Percentiles rank a stretch among this genome's conserved stretches.
Conservation (phyloP, 768 basidiomycete species). For the Amylocystis lapponica region DNA sequence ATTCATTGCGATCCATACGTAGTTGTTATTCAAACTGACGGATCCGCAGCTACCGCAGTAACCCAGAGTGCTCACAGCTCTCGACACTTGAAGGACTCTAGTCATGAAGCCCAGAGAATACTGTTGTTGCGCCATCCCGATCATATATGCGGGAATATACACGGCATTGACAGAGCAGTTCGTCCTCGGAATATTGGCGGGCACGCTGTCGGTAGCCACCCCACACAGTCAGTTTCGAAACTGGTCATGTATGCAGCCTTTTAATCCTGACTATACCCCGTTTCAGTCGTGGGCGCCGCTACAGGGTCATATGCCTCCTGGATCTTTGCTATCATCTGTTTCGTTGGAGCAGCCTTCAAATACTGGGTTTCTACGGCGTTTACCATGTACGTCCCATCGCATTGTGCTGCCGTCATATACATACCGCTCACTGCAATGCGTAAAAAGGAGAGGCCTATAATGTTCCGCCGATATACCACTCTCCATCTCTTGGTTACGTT, state of each 20-base stretch:
- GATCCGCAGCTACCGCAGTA: too few species aligned
- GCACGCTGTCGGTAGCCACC: constrained; percentile 69
- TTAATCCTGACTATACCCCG: background rate
- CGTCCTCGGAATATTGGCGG: constrained; percentile 56
- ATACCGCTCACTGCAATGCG: background rate
- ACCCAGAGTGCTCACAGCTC: too few species aligned
- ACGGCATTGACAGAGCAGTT: constrained; percentile 73
- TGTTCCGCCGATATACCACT: constrained; percentile 65
- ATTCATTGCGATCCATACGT: too few species aligned
- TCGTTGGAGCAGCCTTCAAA: constrained; percentile 72
- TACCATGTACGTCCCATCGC: constrained; percentile 45
- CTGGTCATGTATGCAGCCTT: constrained; percentile 1
- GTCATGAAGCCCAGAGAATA: constrained; percentile 77
- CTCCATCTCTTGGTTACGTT: constrained; percentile 51
- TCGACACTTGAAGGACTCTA: too few species aligned
- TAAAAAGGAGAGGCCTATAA: constrained; percentile 56
- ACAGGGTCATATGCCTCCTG: constrained; percentile 72
- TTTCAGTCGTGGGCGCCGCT: constrained; percentile 76
- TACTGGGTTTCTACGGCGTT: constrained; percentile 84
- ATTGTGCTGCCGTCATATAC: background rate
- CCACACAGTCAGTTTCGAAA: constrained; percentile 57
- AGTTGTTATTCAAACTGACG: too few species aligned
- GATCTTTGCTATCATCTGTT: constrained; percentile 73
- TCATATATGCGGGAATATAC: constrained; percentile 90
- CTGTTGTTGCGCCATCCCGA: constrained; percentile 90